Base-by-base conservation (phyloP, 2,329 filamentous ascomycete species). In the Xylaria sp. region DNA sequence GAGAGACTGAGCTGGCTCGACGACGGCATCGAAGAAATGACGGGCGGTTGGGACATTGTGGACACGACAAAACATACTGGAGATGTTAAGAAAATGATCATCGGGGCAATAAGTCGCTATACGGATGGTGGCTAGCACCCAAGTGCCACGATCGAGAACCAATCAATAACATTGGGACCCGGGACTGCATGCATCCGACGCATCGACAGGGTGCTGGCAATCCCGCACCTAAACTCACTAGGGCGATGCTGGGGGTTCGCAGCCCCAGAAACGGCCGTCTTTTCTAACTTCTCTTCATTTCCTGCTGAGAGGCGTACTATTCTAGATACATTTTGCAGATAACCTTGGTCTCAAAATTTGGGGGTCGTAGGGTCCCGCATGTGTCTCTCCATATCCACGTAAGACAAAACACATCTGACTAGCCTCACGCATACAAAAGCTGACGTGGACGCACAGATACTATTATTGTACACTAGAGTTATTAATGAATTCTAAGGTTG, bases 41-140 rank as follows among this genome's bases (percentile, higher is more conserved):
- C 41, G 1, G 10, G 23, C 15, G 31, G 41, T n/a, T 47, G 31
- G 53, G 41, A 46, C n/a, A 38, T 48, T 37, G 43, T 48, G 13
- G 35, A 40, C 13, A 40, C 35, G 11, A 56, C 44, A 13, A 33
- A 31, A 33, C 25, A 47, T 19, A 43, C 43, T n/a, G 44, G 15
- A 8, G 47, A 37, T 40, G 54, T 41, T 21, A 6, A 19, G 29
- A 55, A 55, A 19, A 57, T 49, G 44, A 49, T 51, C 25, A 29
- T 49, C 17, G 54, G 25, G 5, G 54, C 54, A n/a, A n/a, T n/a
- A n/a, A n/a, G 44, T 40, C 17, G 15, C n/a, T n/a, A 9, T 2
- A 21, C 27, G 23, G 19, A 43, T 17, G 21, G 37, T 21, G 1
- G 25, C 17, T 31, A 27, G 51, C 13, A 43, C 9, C 25, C 23